Percentiles rank a stretch among this genome's conserved stretches.
These are phyloP conservation scores for Aphanoascus verrucosus DNA, from an alignment of 2,329 filamentous ascomycete genomes.

Conservation along the genomic window DNA sequence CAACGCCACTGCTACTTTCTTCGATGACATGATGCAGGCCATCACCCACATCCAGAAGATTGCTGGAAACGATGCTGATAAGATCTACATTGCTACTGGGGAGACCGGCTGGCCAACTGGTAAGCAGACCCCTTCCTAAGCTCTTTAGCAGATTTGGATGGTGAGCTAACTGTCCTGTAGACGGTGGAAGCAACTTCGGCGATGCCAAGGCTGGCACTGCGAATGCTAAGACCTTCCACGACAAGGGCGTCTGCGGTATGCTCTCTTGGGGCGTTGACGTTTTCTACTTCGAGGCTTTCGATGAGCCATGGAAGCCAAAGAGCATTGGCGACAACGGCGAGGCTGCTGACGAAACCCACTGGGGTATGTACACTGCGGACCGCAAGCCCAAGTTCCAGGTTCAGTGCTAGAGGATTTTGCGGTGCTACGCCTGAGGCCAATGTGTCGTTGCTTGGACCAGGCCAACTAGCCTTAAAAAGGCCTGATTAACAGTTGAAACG, in stretches of 20 bases:
- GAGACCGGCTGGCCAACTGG: conserved; percentile 58
- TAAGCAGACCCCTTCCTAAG: conserved; percentile 15
- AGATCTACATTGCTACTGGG: conserved; percentile 57
- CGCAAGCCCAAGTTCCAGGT: conserved; percentile 48
- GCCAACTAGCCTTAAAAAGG: background rate
- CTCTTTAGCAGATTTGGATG: background rate
- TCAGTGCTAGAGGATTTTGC: conserved; percentile 26
- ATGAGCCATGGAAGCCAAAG: conserved; percentile 60
- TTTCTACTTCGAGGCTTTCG: conserved; percentile 65
- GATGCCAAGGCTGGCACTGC: conserved; percentile 48
- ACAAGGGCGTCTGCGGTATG: conserved; percentile 52
- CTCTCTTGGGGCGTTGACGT: conserved; percentile 56
- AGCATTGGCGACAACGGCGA: conserved; percentile 53
- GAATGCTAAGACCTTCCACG: conserved; percentile 52
- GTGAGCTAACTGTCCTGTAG: conserved; percentile 14
- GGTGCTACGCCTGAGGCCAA: background rate
- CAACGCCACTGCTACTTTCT: conserved; percentile 52
- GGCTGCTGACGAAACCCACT: conserved; percentile 53
- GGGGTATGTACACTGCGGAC: conserved; percentile 56
- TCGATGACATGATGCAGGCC: conserved; percentile 57
- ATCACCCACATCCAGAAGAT: conserved; percentile 52
- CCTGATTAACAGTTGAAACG: background rate
- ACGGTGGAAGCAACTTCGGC: conserved; percentile 51
- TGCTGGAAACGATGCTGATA: conserved; percentile 41
- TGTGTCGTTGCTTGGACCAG: background rate